Evolutionary conservation across 305 asterid genomes (phyloP).

Genomic region (Fraxinus dipetala): DNA sequence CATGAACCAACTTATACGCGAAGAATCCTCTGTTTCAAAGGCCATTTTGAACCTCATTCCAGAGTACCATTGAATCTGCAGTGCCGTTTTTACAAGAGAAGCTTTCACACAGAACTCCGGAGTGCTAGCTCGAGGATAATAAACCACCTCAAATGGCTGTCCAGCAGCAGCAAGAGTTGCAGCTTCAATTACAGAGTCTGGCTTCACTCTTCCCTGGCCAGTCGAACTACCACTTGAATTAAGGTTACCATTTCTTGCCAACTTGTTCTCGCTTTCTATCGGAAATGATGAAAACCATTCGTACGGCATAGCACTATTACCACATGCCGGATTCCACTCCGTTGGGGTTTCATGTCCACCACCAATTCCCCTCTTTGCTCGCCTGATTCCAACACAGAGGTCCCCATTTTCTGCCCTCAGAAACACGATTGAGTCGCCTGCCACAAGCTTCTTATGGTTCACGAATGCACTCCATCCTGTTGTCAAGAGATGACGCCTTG

Average conservation of each 20-base stretch:
- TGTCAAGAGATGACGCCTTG: slow-evolving; percentile 83
- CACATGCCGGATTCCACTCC: slow-evolving; percentile 57
- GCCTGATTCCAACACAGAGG: slow-evolving; percentile 73
- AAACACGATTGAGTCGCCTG: slow-evolving; percentile 84
- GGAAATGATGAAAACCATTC: slow-evolving; percentile 58
- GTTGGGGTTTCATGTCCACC: slow-evolving; percentile 49
- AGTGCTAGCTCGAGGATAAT: slow-evolving; percentile 79
- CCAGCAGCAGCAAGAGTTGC: slow-evolving; percentile 60
- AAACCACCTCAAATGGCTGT: slow-evolving; percentile 69
- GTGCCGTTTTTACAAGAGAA: slow-evolving; percentile 52
- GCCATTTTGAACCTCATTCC: slow-evolving; percentile 94
- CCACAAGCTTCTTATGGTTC: slow-evolving; percentile 82
- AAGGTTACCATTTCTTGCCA: slow-evolving; percentile 29
- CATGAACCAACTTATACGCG: slow-evolving; percentile 89
- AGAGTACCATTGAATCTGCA: slow-evolving; percentile 63
- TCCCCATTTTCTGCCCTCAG: slow-evolving; percentile 66
- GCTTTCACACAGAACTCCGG: slow-evolving; percentile 88
- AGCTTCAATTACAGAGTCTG: slow-evolving; percentile 65
- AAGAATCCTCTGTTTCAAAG: slow-evolving; percentile 84
- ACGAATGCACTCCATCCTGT: slow-evolving; percentile 94
- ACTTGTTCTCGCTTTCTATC: slow-evolving; percentile 49
- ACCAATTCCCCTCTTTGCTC: slow-evolving; percentile 68
- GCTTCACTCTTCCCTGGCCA: slow-evolving; percentile 48
- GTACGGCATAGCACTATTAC: slow-evolving; percentile 41
- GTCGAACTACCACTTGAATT: slow-evolving; percentile 22